Evolutionary conservation across 169 alveolate species (phyloP).

Genomic region (Besnoitia besnoiti): DNA sequence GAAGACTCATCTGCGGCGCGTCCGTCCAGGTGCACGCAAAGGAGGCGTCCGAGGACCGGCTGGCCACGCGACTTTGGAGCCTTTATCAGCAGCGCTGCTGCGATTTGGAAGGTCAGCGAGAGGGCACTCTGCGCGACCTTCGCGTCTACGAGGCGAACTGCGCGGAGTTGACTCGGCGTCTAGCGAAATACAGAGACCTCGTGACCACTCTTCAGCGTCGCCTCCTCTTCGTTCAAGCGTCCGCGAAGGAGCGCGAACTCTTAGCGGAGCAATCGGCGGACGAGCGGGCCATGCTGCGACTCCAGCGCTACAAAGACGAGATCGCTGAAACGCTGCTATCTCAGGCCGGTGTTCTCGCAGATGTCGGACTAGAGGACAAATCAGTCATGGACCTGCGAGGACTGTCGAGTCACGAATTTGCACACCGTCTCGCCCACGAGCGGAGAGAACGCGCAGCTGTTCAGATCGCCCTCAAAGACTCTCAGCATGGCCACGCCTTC

Average conservation of each 20-base stretch:
- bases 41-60: constrained; percentile 18
- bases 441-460: constrained; percentile 22
- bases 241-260: neutral
- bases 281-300: neutral
- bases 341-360: neutral
- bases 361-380: neutral
- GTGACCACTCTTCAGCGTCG: neutral
- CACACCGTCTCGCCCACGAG: neutral
- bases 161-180: neutral
- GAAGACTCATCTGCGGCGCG: neutral
- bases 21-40: neutral
- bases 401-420: neutral
- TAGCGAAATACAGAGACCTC: neutral
- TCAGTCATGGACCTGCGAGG: neutral
- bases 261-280: constrained; percentile 18
- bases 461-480: constrained; percentile 13
- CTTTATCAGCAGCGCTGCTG: constrained; percentile 8
- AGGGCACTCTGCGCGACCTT: neutral
- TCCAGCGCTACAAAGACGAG: neutral
- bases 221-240: neutral
- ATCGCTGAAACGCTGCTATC: neutral
- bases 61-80: neutral
- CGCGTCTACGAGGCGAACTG: neutral
- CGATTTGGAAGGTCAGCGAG: neutral
- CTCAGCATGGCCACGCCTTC: neutral